Base-by-base conservation (phyloP, 129 eudicot species). In the Gnaphalium uliginosum region DNA sequence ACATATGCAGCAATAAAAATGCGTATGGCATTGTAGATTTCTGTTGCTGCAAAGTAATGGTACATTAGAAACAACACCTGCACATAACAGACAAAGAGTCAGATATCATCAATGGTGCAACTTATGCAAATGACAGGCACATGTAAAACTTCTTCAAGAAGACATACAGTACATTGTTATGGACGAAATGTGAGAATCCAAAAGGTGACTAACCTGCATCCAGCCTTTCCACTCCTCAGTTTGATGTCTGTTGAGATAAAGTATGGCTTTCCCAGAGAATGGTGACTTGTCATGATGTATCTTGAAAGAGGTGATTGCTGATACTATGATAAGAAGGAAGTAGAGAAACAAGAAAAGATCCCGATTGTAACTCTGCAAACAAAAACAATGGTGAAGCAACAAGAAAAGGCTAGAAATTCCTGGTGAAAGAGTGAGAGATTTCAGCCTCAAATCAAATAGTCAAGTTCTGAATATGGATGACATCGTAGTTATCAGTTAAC, bases 141-240 rank as follows among this genome's bases (percentile, higher is more conserved):
- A 32, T 24, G 48, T 4, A 46, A 46, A 11, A 46, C 53, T 46
- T 46, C 18, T 46, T 14, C 2, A 46, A 3, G 1, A 46, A 46
- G 6, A 4, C 53, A 5, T 46, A 46, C 4, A 46, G 14, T 0
- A 11, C 5, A 46, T 10, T 9, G 6, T 46, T 46, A 46, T 13
- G 17, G 53, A 46, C 53, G 3, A 39, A 39, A 39, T 8, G 13
- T 39, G 46, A 9, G 46, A 8, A 39, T 39, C 14, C 82, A 90
- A 93, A 68, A 93, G 96, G 79, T 90, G 77, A 78, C 88, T 76
- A 85, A 87, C 98, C 98, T 92, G 98, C 98, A 92, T 92, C 89
- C 91, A 89, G 81, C 98, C 98, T 84, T 92, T 92, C 98, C 98
- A 92, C 84, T 92, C 98, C 73, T 92, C 98, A 61, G 96, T 92